Evolutionary conservation across 768 basidiomycete species (phyloP), one percentile per base, ranked within the genome.

Genomic region (Hericium rajendrae): DNA sequence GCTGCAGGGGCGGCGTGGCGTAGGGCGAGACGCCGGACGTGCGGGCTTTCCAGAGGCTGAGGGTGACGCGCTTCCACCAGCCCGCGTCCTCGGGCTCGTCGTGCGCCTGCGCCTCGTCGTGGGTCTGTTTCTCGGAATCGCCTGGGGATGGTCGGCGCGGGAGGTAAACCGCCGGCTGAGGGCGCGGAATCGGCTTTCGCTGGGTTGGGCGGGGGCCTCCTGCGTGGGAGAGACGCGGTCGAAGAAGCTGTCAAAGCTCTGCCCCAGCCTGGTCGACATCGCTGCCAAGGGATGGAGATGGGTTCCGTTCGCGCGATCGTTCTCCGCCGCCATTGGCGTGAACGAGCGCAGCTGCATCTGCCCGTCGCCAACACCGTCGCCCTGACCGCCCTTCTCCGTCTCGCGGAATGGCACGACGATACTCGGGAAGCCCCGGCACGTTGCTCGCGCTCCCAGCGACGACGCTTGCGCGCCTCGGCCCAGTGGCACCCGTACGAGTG

Each of bases 401-500:
- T 10, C 54, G 46, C 26, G 55, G 50, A 61, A 56, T 26, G 61
- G 64, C 51, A 55, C 54, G n/a, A 59, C 54, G 11, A 52, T 57
- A 13, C 28, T 66, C 57, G 67, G 64, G 51, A 68, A 48, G 43
- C 68, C 63, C 40, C 51, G n/a, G 54, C n/a, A n/a, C 63, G 61
- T 48, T 51, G 57, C 57, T 61, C 56, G 38, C 54, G 59, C 55
- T 58, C 32, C 66, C 68, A 55, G 66, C 65, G 64, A 65, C 66
- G 57, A 80, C 69, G 26, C 71, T 77, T 53, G 79, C 74, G 28
- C 81, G 79, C 28, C 79, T 57, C 69, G 72, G 72, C 8, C 38
- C 55, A 26, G 13, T 67, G 66, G 43, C 71, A 76, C 26, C 77
- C 82, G 66, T 81, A 84, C 3, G 86, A 78, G 66, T 90, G 79